A percentile compares a stretch with the other conserved stretches of the same genome.
Conservation (phyloP, 257 asterid genomes). For the Solanum sparsipilum region DNA sequence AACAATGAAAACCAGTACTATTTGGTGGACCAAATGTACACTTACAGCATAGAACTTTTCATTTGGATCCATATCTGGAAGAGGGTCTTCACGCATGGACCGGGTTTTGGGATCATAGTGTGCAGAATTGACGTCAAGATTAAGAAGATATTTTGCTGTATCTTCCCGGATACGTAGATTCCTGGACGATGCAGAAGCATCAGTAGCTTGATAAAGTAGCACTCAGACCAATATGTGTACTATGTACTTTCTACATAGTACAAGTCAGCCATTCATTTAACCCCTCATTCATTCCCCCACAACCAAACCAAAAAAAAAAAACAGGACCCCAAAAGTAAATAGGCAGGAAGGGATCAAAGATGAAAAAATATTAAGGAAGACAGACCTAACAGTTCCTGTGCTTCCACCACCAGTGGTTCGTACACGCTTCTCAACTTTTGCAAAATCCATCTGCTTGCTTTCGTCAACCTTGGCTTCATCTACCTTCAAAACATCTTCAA, state of each 20-base stretch:
- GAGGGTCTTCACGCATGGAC: slow-evolving; percentile 99
- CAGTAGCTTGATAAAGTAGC: neutral
- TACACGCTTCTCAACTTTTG: slow-evolving; percentile 98
- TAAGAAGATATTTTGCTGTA: slow-evolving; percentile 94
- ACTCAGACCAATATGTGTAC: neutral
- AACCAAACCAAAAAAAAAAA: neutral
- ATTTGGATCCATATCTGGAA: slow-evolving; percentile 93
- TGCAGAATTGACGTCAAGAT: slow-evolving; percentile 87
- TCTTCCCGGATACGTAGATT: slow-evolving; percentile 94
- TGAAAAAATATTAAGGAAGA: neutral
- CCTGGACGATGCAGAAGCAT: slow-evolving; percentile 25
- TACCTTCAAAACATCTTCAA: slow-evolving; percentile 61
- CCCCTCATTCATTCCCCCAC: neutral
- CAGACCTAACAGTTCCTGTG: slow-evolving; percentile 94
- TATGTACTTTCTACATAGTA: neutral
- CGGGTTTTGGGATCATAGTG: slow-evolving; percentile 97
- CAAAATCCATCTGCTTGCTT: slow-evolving; percentile 99
- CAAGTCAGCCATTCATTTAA: neutral
- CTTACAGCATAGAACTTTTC: slow-evolving; percentile 87
- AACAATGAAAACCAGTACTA: neutral
- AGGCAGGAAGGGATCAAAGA: neutral
- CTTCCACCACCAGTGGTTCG: slow-evolving; percentile 99
- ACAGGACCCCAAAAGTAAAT: neutral
- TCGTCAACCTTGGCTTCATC: slow-evolving; percentile 98
- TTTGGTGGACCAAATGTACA: neutral